Base-by-base conservation (phyloP, 768 basidiomycete species). In the Polyporus arcularius region DNA sequence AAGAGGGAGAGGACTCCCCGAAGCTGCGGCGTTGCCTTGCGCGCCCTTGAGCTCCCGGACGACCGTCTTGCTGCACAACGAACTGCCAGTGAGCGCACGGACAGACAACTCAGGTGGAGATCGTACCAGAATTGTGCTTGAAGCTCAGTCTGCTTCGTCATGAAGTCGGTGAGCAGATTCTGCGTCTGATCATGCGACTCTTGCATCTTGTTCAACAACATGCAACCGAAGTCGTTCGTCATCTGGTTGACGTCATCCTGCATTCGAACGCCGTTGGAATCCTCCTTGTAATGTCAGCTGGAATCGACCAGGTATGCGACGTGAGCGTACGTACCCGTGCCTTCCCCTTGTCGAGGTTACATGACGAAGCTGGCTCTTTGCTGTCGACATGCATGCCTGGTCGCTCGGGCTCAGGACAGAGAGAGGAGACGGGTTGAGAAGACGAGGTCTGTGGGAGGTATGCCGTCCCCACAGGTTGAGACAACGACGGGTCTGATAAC, bases 181-280 rank as follows among this genome's bases (percentile, higher is more conserved):
- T 32, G 26, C 26, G 31, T 51, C 49, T 51, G 49, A 51, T 31
- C 30, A 12, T 51, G 49, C 49, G 49, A 51, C 30, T 51, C 49
- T 51, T 51, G 49, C 4, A 51, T 30, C 49, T 51, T 51, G 30
- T 35, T 31, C 6, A 51, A 28, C 30, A 51, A n/a, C 49, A 51
- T 51, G 32, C 32, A 31, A 12, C 49, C 49, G 49, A 51, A 51
- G 31, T 51, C 12, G n/a, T 51, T 51, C 28, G 49, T 51, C 49
- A 51, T 51, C 12, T 8, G 8, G 31, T 32, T 35, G 7, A 51
- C 16, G 32, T 35, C 32, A 4, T 35, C 32, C 32, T 35, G 32
- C 5, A 35, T 35, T 10, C 5, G 32, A 21, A 47, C 46, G 46
- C 21, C 46, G 46, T 47, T 16, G 18, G 18, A 21, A 4, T 47